Conservation (phyloP, 805 yeast genomes). For the Candida orba region DNA sequence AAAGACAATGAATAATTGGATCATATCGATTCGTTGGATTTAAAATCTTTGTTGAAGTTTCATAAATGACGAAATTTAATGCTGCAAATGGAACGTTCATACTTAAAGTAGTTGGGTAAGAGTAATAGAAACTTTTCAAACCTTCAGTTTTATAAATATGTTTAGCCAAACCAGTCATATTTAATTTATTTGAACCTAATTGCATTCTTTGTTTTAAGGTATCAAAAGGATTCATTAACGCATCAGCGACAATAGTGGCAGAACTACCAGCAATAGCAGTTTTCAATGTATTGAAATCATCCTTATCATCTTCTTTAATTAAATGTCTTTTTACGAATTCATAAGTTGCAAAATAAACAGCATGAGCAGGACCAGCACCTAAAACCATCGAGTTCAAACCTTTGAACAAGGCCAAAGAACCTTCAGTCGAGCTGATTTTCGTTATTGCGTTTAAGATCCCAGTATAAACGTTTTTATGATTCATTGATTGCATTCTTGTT, state of each 20-base stretch:
- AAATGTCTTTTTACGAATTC: slow-evolving; percentile 51
- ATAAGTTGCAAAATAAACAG: slow-evolving; percentile 90
- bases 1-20: slow-evolving; percentile 84
- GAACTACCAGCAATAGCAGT: slow-evolving; percentile 86
- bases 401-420: slow-evolving; percentile 83
- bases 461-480: slow-evolving; percentile 16
- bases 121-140: slow-evolving; percentile 73
- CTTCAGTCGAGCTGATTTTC: slow-evolving; percentile 78
- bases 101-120: slow-evolving; percentile 89
- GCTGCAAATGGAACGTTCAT: slow-evolving; percentile 95
- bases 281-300: slow-evolving; percentile 61
- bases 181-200: slow-evolving; percentile 24
- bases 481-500: slow-evolving; percentile 74
- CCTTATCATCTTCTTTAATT: slow-evolving; percentile 27
- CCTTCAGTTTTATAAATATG: slow-evolving; percentile 58
- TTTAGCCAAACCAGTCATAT: slow-evolving; percentile 31
- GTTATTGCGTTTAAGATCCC: slow-evolving; percentile 63
- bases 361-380: slow-evolving; percentile 99
- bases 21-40: slow-evolving; percentile 78
- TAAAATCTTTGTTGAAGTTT: slow-evolving; percentile 65
- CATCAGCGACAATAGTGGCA: slow-evolving; percentile 91
- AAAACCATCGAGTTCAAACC: slow-evolving; percentile 87
- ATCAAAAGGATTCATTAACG: slow-evolving; percentile 96
- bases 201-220: slow-evolving; percentile 96
- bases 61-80: slow-evolving; percentile 87